Conservation (phyloP, 805 yeast species). For the Tetrapisispora pingtungensis region DNA sequence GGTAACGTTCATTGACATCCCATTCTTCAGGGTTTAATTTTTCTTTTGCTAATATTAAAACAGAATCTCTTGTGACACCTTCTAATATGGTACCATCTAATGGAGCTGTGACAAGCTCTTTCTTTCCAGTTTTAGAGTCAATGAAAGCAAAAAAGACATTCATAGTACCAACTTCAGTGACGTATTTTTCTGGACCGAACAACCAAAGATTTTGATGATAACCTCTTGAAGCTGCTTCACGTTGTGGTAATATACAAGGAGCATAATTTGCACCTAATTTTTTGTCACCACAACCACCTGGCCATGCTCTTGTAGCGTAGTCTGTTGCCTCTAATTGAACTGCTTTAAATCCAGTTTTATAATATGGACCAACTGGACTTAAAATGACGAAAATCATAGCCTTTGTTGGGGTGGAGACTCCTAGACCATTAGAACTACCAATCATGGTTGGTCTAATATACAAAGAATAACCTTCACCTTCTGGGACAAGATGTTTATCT, state of each 20-base stretch:
- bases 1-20: constrained; percentile 75
- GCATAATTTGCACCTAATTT: constrained; percentile 98
- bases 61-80: constrained; percentile 93
- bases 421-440: constrained; percentile 83
- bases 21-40: constrained; percentile 69
- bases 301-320: constrained; percentile 97
- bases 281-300: constrained; percentile 95
- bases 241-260: constrained; percentile 86
- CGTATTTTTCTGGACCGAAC: constrained; percentile 76
- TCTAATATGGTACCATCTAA: constrained; percentile 94
- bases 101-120: constrained; percentile 92
- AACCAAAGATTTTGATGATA: constrained; percentile 95
- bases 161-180: constrained; percentile 98
- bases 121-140: constrained; percentile 65
- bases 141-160: constrained; percentile 83
- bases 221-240: constrained; percentile 83
- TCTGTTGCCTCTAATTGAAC: constrained; percentile 91
- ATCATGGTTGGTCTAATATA: constrained; percentile 92
- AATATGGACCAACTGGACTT: constrained; percentile 96
- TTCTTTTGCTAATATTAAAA: constrained; percentile 65
- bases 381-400: constrained; percentile 82
- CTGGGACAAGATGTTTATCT: constrained; percentile 74
- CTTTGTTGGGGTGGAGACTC: constrained; percentile 72
- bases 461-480: constrained; percentile 79
- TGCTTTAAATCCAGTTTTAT: constrained; percentile 91